Percentiles rank a stretch among this genome's conserved stretches.
Conservation (phyloP, 495 filamentous ascomycete species). For the Aspergillus cristatus region DNA sequence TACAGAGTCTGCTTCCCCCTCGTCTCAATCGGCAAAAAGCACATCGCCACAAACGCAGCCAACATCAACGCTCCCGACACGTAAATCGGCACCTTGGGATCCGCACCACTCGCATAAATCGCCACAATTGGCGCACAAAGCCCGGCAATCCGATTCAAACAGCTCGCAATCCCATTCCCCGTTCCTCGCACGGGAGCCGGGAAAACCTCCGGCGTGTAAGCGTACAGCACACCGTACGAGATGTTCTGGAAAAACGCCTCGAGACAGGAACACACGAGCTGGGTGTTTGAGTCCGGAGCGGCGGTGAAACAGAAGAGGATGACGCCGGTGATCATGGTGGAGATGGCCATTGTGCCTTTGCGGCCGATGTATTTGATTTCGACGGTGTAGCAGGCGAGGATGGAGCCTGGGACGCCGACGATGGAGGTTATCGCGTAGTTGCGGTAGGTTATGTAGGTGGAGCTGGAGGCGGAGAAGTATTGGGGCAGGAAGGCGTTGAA, state of each 20-base stretch:
- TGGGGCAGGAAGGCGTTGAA: conserved; percentile 54
- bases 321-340: conserved; percentile 46
- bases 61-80: conserved; percentile 43
- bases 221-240: conserved; percentile 55
- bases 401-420: conserved; percentile 47
- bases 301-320: conserved; percentile 52
- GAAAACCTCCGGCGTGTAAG: conserved; percentile 54
- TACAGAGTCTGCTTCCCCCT: conserved; percentile 40
- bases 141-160: conserved; percentile 48
- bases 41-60: conserved; percentile 43
- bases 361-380: conserved; percentile 51
- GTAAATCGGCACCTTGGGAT: conserved; percentile 43
- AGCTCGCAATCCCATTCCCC: conserved; percentile 47
- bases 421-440: conserved; percentile 53
- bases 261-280: conserved; percentile 43
- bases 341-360: conserved; percentile 48
- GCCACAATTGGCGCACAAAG: conserved; percentile 51
- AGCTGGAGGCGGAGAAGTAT: conserved; percentile 35
- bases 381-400: conserved; percentile 47
- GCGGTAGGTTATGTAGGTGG: conserved; percentile 45
- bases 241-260: conserved; percentile 56
- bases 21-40: conserved; percentile 44
- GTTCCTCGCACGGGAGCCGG: conserved; percentile 50
- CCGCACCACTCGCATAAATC: conserved; percentile 33
- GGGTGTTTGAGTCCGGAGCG: conserved; percentile 35